Evolutionary conservation across 306 rosid species (phyloP), one percentile per base, ranked within the genome.

Genomic region (Bauhinia variegata): DNA sequence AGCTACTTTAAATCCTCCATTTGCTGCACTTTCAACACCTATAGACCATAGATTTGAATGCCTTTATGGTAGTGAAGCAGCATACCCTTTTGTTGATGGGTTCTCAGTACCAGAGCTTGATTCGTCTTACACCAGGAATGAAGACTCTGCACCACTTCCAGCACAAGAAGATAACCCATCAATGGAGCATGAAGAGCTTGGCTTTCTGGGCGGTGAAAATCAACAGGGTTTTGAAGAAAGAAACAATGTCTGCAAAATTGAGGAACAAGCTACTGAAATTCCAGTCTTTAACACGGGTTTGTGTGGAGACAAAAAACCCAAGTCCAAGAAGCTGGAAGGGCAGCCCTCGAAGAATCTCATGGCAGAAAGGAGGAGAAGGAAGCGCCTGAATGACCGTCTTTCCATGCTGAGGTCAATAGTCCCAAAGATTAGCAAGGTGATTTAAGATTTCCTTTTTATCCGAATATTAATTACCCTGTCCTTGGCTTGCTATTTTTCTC

Each of bases 341-440:
- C 96, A 88, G 63, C 96, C 96, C 10, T 88, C 97, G 4, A 91
- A 91, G 87, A 91, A 91, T 81, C 88, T 91, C 34, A 91, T 91
- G 97, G 97, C 97, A 32, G 97, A 91, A 65, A 84, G 97, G 51
- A 86, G 97, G 41, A 72, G 97, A 50, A 82, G 97, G 71, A 88
- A 88, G 78, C 79, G 96, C 31, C 72, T 91, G 54, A 91, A 91
- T 78, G 97, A 91, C 39, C 70, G 97, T 6, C 92, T 91, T 50
- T 91, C 92, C 48, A 91, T 91, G 97, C 83, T 91, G 36, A 84
- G 97, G 84, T 91, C 97, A 50, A 88, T 91, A 36, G 96, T 91
- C 46, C 97, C 97, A 31, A 91, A 91, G 79, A 91, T 88, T 52
- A 91, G 97, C 89, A 91, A 91, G 96, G 97, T 88, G 55, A 82